Percentiles rank a stretch among this genome's conserved stretches.
Evolutionary conservation across 257 asterid species (phyloP).

Genomic region (Penstemon newberryi): DNA sequence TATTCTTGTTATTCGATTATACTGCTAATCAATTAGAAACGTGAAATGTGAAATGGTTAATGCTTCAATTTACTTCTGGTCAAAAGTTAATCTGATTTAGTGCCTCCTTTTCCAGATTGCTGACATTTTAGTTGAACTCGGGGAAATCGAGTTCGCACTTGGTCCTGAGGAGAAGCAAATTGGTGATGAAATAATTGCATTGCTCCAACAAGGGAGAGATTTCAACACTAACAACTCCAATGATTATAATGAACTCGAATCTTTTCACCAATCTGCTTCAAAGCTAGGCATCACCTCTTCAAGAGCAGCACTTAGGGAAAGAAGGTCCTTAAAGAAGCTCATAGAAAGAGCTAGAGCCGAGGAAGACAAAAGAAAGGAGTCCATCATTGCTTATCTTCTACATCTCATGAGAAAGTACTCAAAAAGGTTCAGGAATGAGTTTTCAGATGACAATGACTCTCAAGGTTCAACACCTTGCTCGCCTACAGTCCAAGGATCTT

Average conservation of each 20-base stretch:
- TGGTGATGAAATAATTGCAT: constrained; percentile 80
- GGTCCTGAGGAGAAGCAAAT: constrained; percentile 80
- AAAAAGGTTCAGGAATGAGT: constrained; percentile 79
- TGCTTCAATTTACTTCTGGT: no score
- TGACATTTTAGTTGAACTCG: constrained; percentile 65
- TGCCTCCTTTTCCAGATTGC: constrained; percentile 59
- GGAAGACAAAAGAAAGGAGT: constrained; percentile 93
- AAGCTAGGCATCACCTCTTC: constrained; percentile 89
- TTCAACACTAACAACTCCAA: constrained; percentile 48
- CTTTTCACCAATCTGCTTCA: constrained; percentile 90
- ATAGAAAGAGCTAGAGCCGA: constrained; percentile 84
- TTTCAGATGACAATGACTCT: constrained; percentile 93
- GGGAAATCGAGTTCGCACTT: constrained; percentile 71
- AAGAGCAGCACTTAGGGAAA: constrained; percentile 91
- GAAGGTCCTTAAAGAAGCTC: constrained; percentile 91
- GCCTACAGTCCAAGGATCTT: constrained; percentile 75
- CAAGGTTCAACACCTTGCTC: constrained; percentile 98
- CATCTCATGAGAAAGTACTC: constrained; percentile 92
- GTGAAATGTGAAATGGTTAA: no score
- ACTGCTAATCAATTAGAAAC: background rate
- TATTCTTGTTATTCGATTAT: constrained; percentile 21
- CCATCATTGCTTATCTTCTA: constrained; percentile 83
- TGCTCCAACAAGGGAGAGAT: constrained; percentile 93
- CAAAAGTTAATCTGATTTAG: constrained; percentile 28
- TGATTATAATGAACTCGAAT: constrained; percentile 85